phyloP scores from a whole-genome alignment of 1,284 basidiomycete genomes.

The Fomitopsis palustris region DNA sequence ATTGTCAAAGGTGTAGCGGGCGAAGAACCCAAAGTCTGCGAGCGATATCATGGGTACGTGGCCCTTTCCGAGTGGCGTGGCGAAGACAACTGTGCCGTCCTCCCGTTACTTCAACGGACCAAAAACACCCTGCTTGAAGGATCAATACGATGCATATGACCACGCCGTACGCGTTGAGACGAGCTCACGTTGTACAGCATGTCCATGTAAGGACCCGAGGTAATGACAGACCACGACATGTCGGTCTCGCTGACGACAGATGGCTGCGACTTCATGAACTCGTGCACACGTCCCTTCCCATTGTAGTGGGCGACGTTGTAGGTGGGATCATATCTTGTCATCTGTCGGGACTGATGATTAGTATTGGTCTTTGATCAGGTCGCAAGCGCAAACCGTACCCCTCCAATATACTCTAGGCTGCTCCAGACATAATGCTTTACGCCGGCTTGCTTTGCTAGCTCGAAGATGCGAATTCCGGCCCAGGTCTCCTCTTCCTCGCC shows the following conservation, averaged over 20 bases:
- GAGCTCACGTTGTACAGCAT: constrained; percentile 35
- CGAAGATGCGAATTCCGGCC: constrained; percentile 43
- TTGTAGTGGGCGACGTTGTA: constrained; percentile 19
- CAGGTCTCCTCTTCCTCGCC: constrained; percentile 42
- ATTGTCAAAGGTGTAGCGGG: constrained; percentile 42
- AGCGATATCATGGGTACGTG: constrained; percentile 43
- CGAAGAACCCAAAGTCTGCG: constrained; percentile 46
- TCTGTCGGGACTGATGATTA: background rate
- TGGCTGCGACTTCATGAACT: constrained; percentile 35
- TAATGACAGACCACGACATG: constrained; percentile 37
- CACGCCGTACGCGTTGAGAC: background rate
- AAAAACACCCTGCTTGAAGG: constrained; percentile 15
- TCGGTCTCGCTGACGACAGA: constrained; percentile 30
- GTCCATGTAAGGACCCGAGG: constrained; percentile 42
- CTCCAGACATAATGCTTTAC: constrained; percentile 47
- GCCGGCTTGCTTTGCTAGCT: constrained; percentile 38
- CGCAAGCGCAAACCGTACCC: constrained; percentile 29
- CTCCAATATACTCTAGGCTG: constrained; percentile 39
- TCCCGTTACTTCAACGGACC: constrained; percentile 35
- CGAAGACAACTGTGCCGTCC: constrained; percentile 45
- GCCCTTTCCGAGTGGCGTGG: constrained; percentile 34
- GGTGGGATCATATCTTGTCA: constrained; percentile 1
- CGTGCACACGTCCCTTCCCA: constrained; percentile 38
- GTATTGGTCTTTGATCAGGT: background rate
- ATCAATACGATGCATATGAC: too few relatives aligned